Percentiles rank a stretch among this genome's conserved stretches.
Conservation (phyloP, 2,329 filamentous ascomycete species). For the Penicillium hordei region DNA sequence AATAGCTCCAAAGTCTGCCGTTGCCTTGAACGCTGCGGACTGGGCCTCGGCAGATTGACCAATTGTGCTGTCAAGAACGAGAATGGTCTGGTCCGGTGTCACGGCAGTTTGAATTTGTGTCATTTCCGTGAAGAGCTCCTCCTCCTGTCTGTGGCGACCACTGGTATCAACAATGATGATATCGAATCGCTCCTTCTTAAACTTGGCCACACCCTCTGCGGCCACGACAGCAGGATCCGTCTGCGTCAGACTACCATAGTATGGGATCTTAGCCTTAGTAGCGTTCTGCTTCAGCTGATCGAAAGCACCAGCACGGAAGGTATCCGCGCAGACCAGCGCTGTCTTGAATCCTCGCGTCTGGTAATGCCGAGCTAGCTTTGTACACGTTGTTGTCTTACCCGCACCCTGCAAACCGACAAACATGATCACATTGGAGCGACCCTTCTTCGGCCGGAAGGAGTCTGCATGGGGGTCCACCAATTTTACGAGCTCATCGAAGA, state of each 20-base stretch:
- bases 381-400: conserved; percentile 97
- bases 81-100: conserved; percentile 91
- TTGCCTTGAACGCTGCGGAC: conserved; percentile 94
- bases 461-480: conserved; percentile 95
- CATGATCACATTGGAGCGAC: conserved; percentile 96
- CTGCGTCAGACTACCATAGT: conserved; percentile 95
- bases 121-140: conserved; percentile 96
- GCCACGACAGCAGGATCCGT: conserved; percentile 93
- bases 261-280: conserved; percentile 97
- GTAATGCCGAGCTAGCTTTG: conserved; percentile 93
- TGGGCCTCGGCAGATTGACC: conserved; percentile 95
- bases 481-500: conserved; percentile 94
- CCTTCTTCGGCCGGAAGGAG: conserved; percentile 95
- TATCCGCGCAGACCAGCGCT: conserved; percentile 94
- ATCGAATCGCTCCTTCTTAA: conserved; percentile 98
- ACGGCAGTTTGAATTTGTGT: conserved; percentile 91
- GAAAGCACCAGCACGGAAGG: conserved; percentile 96
- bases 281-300: conserved; percentile 99
- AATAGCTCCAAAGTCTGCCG: conserved; percentile 94
- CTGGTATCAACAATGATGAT: conserved; percentile 98
- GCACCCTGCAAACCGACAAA: conserved; percentile 97
- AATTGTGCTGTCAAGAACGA: conserved; percentile 95
- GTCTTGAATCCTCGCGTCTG: conserved; percentile 89
- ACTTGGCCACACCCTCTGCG: conserved; percentile 94
- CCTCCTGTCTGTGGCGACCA: conserved; percentile 90